Conservation (phyloP, 1,284 basidiomycete species). For the Microbotryomycetes sp. region DNA sequence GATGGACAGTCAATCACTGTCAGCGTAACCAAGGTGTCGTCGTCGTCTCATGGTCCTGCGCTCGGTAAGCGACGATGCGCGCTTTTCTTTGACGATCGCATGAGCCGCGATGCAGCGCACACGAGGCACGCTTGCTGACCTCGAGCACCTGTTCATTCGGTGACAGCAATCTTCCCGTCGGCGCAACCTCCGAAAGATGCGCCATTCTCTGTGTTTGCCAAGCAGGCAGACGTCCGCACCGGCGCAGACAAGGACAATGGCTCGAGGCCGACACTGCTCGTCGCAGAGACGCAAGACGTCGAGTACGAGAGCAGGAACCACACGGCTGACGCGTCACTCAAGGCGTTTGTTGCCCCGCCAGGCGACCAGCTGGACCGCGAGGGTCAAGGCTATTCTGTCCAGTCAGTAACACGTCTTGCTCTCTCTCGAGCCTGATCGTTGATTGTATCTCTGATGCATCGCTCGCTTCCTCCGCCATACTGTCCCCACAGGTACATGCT, state of each 20-base stretch:
- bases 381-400: slow-evolving; percentile 8
- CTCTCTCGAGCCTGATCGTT: background rate
- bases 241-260: background rate
- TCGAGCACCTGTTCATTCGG: background rate
- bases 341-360: background rate
- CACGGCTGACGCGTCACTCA: background rate
- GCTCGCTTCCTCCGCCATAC: background rate
- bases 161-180: slow-evolving; percentile 20
- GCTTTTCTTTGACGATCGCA: background rate
- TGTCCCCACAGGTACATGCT: slow-evolving; percentile 39
- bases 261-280: slow-evolving; percentile 5
- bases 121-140: background rate
- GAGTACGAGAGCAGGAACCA: slow-evolving; percentile 24
- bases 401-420: slow-evolving; percentile 6
- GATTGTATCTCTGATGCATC: no score
- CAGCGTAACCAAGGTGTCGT: background rate
- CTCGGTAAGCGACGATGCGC: background rate
- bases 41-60: background rate
- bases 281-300: slow-evolving; percentile 24
- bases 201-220: slow-evolving; percentile 17
- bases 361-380: slow-evolving; percentile 9
- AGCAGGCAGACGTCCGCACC: no score
- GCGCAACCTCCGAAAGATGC: slow-evolving; percentile 17
- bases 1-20: background rate
- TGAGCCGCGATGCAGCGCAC: no score